Percentiles rank a stretch among this genome's conserved stretches.
phyloP scores from a whole-genome alignment of 805 yeast genomes.

The Wickerhamiella sorbophila region DNA sequence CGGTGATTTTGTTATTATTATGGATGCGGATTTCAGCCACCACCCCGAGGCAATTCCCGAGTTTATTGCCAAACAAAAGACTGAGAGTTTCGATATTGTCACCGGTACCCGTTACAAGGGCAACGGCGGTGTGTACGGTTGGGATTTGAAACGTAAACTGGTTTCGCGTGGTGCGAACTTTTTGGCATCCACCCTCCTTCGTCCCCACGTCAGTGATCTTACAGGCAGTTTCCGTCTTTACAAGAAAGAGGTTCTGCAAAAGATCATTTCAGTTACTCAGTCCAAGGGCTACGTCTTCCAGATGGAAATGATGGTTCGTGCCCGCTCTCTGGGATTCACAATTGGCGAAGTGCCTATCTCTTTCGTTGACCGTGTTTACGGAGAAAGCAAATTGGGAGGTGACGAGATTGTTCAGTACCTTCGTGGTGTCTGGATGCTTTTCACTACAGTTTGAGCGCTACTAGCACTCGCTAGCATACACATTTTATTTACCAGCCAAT shows the following conservation, averaged over 20 bases:
- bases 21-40: constrained; percentile 78
- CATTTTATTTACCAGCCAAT: too few species aligned
- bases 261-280: constrained; percentile 50
- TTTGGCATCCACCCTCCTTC: constrained; percentile 52
- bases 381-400: constrained; percentile 67
- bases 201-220: constrained; percentile 60
- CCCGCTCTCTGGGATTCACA: constrained; percentile 54
- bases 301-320: constrained; percentile 82
- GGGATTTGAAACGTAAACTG: constrained; percentile 69
- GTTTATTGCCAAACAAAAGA: constrained; percentile 48
- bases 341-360: constrained; percentile 70
- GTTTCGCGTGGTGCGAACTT: constrained; percentile 72
- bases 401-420: constrained; percentile 66
- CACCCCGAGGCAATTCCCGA: constrained; percentile 62
- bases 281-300: constrained; percentile 75
- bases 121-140: constrained; percentile 69
- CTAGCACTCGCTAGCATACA: too few species aligned
- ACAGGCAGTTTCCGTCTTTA: constrained; percentile 68
- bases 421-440: constrained; percentile 62
- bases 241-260: constrained; percentile 52
- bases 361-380: constrained; percentile 66
- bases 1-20: constrained; percentile 62
- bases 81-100: constrained; percentile 28
- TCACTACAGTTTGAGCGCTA: constrained; percentile 36
- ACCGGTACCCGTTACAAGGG: constrained; percentile 60